Conservation (phyloP, 2,329 filamentous ascomycete genomes). For the Cladophialophora bantiana region DNA sequence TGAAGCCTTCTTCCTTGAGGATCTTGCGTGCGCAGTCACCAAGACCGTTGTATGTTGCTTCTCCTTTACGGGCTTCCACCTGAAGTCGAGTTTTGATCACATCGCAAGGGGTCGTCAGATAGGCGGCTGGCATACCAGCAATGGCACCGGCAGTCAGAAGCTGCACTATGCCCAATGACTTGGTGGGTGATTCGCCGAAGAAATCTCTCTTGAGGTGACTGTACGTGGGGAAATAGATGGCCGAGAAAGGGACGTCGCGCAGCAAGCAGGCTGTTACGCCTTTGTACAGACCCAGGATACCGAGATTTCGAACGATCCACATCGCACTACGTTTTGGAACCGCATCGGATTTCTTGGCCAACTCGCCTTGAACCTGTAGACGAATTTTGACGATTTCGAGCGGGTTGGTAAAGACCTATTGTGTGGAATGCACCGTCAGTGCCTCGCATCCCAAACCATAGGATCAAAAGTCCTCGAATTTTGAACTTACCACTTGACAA, state of each 20-base stretch:
- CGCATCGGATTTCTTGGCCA: slow-evolving; percentile 83
- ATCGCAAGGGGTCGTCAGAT: slow-evolving; percentile 95
- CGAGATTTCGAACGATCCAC: slow-evolving; percentile 96
- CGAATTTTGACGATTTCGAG: slow-evolving; percentile 99
- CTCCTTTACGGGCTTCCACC: slow-evolving; percentile 95
- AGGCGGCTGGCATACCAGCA: slow-evolving; percentile 87
- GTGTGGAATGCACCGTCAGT: slow-evolving; percentile 28
- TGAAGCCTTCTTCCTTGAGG: slow-evolving; percentile 88
- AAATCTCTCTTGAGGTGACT: slow-evolving; percentile 91
- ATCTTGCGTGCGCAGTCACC: slow-evolving; percentile 86
- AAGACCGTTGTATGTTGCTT: slow-evolving; percentile 84
- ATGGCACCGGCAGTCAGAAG: slow-evolving; percentile 94
- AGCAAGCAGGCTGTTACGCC: slow-evolving; percentile 92
- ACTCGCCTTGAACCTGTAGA: slow-evolving; percentile 94
- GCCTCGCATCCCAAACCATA: background rate
- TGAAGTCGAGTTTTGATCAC: slow-evolving; percentile 99
- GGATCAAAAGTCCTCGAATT: slow-evolving; percentile 17
- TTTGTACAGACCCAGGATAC: slow-evolving; percentile 94
- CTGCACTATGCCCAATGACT: slow-evolving; percentile 89
- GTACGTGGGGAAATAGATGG: slow-evolving; percentile 98
- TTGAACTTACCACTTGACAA: slow-evolving; percentile 88
- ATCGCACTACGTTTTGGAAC: slow-evolving; percentile 89
- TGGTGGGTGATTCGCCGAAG: slow-evolving; percentile 81
- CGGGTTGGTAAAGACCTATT: slow-evolving; percentile 91
- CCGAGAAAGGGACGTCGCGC: slow-evolving; percentile 96